These are phyloP conservation scores for Oenanthe sinensis DNA, from an alignment of 129 eudicot genomes.

Conservation along the genomic window DNA sequence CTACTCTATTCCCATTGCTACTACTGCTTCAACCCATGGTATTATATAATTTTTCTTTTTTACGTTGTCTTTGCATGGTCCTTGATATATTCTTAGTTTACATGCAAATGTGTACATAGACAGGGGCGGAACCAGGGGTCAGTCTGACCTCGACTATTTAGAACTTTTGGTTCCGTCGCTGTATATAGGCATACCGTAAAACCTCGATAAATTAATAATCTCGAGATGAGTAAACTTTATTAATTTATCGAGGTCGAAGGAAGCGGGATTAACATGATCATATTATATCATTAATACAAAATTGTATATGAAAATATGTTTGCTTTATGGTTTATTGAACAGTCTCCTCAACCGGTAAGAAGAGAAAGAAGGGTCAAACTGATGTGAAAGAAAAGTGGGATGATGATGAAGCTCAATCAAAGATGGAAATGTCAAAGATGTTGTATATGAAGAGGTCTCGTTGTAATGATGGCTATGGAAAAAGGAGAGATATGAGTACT, in stretches of 20 bases:
- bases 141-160: no score
- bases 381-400: not conserved
- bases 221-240: no score
- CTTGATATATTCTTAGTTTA: not conserved
- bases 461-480: not conserved
- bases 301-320: not conserved
- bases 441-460: not conserved
- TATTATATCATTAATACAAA: no score
- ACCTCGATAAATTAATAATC: not conserved
- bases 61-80: not conserved
- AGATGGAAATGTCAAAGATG: not conserved
- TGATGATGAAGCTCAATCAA: not conserved
- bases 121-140: no score
- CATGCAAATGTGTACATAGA: no score
- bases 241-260: no score
- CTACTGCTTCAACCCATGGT: conserved; percentile 19
- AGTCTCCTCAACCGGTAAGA: not conserved
- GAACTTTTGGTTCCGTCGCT: no score
- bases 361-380: not conserved
- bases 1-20: conserved; percentile 11
- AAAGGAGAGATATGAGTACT: not conserved
- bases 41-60: not conserved
- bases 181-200: no score
- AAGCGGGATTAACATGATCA: no score
- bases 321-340: not conserved